Conservation (phyloP, 352 stramenopile species). For the Phytopythium sindhum region DNA sequence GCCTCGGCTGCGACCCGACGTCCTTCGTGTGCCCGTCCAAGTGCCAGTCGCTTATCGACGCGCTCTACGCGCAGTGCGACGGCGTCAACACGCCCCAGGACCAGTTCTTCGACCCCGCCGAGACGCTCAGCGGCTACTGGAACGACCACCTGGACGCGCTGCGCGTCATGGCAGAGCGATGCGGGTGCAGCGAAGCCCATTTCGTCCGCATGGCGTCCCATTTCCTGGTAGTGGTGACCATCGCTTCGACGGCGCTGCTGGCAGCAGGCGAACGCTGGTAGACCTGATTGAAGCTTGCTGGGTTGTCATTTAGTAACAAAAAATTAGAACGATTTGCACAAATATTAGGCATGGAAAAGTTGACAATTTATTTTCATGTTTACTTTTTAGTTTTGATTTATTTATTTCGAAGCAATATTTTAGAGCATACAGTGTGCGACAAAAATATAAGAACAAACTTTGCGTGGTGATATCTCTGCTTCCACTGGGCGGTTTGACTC, state of each 20-base stretch:
- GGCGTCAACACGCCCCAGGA: slow-evolving; percentile 59
- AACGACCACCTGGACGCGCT: slow-evolving; percentile 55
- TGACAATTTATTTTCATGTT: too few species aligned
- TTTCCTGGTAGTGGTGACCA: background rate
- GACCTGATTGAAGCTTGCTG: background rate
- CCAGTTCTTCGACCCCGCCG: slow-evolving; percentile 52
- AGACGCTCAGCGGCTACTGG: slow-evolving; percentile 57
- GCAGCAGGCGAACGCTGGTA: background rate
- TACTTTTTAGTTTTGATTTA: too few species aligned
- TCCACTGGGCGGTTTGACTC: too few species aligned
- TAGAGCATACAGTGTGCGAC: too few species aligned
- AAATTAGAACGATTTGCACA: too few species aligned
- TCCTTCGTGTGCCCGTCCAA: slow-evolving; percentile 52
- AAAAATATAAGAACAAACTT: too few species aligned
- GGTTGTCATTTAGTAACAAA: too few species aligned
- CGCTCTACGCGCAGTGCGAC: slow-evolving; percentile 65
- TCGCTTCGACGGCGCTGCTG: background rate
- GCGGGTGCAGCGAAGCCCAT: slow-evolving; percentile 36
- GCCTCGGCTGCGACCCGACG: slow-evolving; percentile 52
- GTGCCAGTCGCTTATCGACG: slow-evolving; percentile 69
- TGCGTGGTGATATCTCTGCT: too few species aligned
- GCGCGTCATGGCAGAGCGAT: slow-evolving; percentile 49
- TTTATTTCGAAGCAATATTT: too few species aligned
- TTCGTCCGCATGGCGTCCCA: background rate
- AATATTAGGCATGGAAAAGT: too few species aligned